Conservation (phyloP, 2,329 filamentous ascomycete species). For the Penicillium sp. region DNA sequence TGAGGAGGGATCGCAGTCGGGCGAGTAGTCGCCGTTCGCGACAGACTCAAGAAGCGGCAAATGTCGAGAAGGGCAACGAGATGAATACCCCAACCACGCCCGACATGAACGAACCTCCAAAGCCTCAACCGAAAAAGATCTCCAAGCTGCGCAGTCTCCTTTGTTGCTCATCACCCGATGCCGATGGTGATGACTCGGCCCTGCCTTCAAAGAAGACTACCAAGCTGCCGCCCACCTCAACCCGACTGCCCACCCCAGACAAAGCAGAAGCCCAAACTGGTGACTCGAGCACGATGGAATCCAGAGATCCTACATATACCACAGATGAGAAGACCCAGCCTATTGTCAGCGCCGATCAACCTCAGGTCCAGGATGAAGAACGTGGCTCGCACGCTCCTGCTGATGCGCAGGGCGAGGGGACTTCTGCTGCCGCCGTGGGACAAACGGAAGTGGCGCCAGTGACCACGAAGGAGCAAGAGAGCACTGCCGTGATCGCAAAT, state of each 20-base stretch:
- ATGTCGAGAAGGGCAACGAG: slow-evolving; percentile 37
- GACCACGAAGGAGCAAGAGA: slow-evolving; percentile 22
- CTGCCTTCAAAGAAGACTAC: slow-evolving; percentile 52
- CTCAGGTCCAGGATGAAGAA: slow-evolving; percentile 34
- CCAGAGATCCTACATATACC: slow-evolving; percentile 40
- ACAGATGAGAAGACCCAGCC: slow-evolving; percentile 44
- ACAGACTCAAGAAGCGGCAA: slow-evolving; percentile 39
- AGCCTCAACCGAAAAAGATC: slow-evolving; percentile 46
- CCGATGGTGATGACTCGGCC: slow-evolving; percentile 49
- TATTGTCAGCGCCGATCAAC: slow-evolving; percentile 35
- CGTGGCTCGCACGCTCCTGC: slow-evolving; percentile 38
- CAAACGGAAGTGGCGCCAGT: slow-evolving; percentile 19
- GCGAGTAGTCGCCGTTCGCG: slow-evolving; percentile 59
- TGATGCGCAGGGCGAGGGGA: slow-evolving; percentile 43
- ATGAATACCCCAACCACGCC: slow-evolving; percentile 30
- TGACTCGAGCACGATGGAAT: slow-evolving; percentile 46
- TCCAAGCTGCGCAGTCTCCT: slow-evolving; percentile 51
- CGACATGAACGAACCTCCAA: slow-evolving; percentile 37
- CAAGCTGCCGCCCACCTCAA: slow-evolving; percentile 42
- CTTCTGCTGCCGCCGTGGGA: slow-evolving; percentile 18
- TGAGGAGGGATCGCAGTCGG: slow-evolving; percentile 68
- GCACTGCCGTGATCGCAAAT: slow-evolving; percentile 9
- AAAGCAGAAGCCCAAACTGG: slow-evolving; percentile 44
- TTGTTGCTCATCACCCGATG: slow-evolving; percentile 53
- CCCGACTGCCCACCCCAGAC: slow-evolving; percentile 43